Conservation (phyloP, 2,329 filamentous ascomycete species). For the Colletotrichum tabaci region DNA sequence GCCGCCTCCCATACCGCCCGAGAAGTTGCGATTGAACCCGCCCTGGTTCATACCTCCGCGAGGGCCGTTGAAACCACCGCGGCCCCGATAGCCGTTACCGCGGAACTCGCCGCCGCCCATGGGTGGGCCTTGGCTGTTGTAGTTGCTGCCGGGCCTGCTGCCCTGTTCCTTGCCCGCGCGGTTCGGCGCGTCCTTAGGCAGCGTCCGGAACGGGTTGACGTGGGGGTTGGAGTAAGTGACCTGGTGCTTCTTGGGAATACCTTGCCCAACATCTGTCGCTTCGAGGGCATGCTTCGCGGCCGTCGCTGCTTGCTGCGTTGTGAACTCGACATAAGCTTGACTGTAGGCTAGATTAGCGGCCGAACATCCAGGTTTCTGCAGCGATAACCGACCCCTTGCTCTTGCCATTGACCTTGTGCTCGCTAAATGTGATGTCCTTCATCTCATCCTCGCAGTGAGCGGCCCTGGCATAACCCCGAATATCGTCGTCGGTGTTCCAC, state of each 20-base stretch:
- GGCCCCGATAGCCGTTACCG: conserved; percentile 64
- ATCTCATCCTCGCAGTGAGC: conserved; percentile 88
- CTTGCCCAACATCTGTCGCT: conserved; percentile 67
- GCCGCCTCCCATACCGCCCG: conserved; percentile 58
- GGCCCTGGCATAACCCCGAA: conserved; percentile 87
- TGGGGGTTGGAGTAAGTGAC: conserved; percentile 83
- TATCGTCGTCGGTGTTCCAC: conserved; percentile 97
- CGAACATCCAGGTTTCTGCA: neutral
- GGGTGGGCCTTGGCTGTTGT: conserved; percentile 63
- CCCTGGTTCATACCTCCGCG: conserved; percentile 65
- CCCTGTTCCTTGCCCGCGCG: conserved; percentile 77
- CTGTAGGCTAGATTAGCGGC: conserved; percentile 53
- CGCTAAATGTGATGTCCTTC: conserved; percentile 95
- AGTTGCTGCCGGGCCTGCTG: conserved; percentile 64
- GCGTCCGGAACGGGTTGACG: conserved; percentile 89
- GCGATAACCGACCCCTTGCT: conserved; percentile 84
- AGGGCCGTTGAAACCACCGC: conserved; percentile 64
- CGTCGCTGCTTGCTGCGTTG: conserved; percentile 86
- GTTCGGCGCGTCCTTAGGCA: conserved; percentile 88
- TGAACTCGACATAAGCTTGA: conserved; percentile 88
- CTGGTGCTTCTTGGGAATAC: conserved; percentile 77
- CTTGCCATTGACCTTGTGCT: conserved; percentile 99
- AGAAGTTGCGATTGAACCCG: conserved; percentile 57
- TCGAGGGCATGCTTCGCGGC: conserved; percentile 89
- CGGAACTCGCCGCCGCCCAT: conserved; percentile 60